Conservation (phyloP, 2,329 filamentous ascomycete genomes). For the Ploettnerulaceae sp. region DNA sequence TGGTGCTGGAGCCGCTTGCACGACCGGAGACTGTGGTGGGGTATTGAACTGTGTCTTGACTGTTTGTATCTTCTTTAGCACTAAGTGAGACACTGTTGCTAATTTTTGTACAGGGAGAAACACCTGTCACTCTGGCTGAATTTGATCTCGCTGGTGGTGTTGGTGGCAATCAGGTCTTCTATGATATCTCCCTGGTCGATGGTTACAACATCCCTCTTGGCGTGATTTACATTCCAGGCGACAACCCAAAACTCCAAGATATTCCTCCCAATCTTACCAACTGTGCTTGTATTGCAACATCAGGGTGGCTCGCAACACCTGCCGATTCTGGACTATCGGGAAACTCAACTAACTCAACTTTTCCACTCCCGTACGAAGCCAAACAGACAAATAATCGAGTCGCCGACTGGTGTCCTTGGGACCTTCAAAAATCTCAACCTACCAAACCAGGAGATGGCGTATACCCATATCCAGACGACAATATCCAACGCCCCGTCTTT, state of each 20-base stretch:
- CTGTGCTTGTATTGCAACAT: constrained; percentile 68
- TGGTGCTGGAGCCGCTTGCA: constrained; percentile 54
- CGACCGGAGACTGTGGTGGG: constrained; percentile 72
- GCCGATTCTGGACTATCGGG: constrained; percentile 42
- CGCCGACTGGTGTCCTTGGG: constrained; percentile 74
- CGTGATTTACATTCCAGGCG: constrained; percentile 54
- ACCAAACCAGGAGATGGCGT: constrained; percentile 67
- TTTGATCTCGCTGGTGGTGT: constrained; percentile 69
- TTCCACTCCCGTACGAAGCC: constrained; percentile 62
- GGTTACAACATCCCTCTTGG: constrained; percentile 76
- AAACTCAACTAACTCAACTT: constrained; percentile 53
- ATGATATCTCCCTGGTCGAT: constrained; percentile 80
- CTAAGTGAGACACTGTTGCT: constrained; percentile 13
- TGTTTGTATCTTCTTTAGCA: constrained; percentile 43
- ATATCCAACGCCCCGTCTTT: constrained; percentile 64
- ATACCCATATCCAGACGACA: constrained; percentile 76
- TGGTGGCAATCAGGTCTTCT: constrained; percentile 62
- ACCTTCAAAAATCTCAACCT: constrained; percentile 64
- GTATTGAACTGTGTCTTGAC: constrained; percentile 63
- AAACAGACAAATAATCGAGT: constrained; percentile 52
- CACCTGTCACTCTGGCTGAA: constrained; percentile 73
- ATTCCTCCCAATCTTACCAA: constrained; percentile 75
- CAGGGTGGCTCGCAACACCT: constrained; percentile 53
- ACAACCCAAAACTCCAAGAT: constrained; percentile 52
- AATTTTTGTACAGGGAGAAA: constrained; percentile 51